Evolutionary conservation across 495 filamentous ascomycete species (phyloP).

Genomic region (Penicillium atrosanguineum): DNA sequence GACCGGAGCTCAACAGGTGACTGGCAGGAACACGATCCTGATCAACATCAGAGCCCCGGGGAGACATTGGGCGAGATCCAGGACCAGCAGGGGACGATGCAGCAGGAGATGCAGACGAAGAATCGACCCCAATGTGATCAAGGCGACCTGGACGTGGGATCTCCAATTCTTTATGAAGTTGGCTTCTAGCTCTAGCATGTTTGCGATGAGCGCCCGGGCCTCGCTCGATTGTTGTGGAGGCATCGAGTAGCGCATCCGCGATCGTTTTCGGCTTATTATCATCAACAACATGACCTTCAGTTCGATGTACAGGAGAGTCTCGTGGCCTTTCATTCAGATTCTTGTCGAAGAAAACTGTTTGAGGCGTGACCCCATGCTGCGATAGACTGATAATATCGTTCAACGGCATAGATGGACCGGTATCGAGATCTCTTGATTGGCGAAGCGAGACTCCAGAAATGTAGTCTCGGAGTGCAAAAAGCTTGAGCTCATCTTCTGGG

Average conservation of each 20-base stretch:
- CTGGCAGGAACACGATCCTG: constrained; percentile 20
- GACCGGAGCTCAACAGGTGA: constrained; percentile 29
- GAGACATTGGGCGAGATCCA: constrained; percentile 39
- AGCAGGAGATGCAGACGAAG: constrained; percentile 35
- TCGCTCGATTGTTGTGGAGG: constrained; percentile 83
- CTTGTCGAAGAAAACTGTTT: constrained; percentile 91
- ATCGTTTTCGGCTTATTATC: constrained; percentile 68
- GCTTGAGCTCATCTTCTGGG: constrained; percentile 83
- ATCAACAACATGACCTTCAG: constrained; percentile 23
- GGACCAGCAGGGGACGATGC: constrained; percentile 41
- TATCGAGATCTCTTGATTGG: constrained; percentile 52
- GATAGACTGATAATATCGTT: constrained; percentile 70
- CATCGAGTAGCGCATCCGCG: constrained; percentile 86
- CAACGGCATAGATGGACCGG: constrained; percentile 42
- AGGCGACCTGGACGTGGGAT: constrained; percentile 13
- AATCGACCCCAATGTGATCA: constrained; percentile 25
- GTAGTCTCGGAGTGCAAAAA: constrained; percentile 83
- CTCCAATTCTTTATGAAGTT: constrained; percentile 47
- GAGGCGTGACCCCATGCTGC: constrained; percentile 68
- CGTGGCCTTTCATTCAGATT: constrained; percentile 46
- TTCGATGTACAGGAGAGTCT: constrained; percentile 34
- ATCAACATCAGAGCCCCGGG: constrained; percentile 37
- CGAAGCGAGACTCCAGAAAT: constrained; percentile 82
- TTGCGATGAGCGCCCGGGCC: constrained; percentile 54
- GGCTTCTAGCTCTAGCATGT: constrained; percentile 46